Evolutionary conservation across 495 filamentous ascomycete species (phyloP).

Genomic region (Aspergillus haitiensis): DNA sequence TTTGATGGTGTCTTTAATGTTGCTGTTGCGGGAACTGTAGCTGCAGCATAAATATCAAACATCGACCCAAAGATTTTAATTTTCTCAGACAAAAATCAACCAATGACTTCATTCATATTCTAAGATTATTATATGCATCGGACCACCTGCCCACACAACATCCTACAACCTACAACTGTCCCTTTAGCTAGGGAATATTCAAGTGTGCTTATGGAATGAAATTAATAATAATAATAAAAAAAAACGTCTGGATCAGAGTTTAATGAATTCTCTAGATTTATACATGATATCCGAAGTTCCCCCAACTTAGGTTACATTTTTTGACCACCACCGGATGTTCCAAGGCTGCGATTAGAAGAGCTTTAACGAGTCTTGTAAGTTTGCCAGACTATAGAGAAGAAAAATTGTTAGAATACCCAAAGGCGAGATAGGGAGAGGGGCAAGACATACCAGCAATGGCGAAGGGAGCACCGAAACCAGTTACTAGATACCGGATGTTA

Average conservation of each 20-base stretch:
- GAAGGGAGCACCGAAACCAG: constrained; percentile 80
- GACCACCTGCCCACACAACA: constrained; percentile 13
- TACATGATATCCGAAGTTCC: constrained; percentile 41
- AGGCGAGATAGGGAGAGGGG: background rate
- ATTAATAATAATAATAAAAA: background rate
- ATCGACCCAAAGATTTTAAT: constrained; percentile 46
- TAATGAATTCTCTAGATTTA: constrained; percentile 46
- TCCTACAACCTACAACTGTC: constrained; percentile 12
- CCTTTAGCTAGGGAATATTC: background rate
- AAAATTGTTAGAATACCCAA: constrained; percentile 28
- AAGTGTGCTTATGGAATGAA: no score
- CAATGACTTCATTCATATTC: constrained; percentile 55
- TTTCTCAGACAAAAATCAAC: constrained; percentile 43
- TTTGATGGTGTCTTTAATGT: constrained; percentile 1
- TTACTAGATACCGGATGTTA: constrained; percentile 48
- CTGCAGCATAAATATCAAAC: constrained; percentile 27
- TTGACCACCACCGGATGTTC: constrained; percentile 25
- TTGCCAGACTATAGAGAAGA: constrained; percentile 71
- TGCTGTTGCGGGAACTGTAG: constrained; percentile 16
- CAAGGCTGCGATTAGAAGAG: constrained; percentile 20
- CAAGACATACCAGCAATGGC: constrained; percentile 71
- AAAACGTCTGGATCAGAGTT: constrained; percentile 19
- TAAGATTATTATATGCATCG: constrained; percentile 25
- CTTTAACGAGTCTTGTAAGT: constrained; percentile 65
- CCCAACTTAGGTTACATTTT: constrained; percentile 27